Conservation (phyloP, 2,329 filamentous ascomycete species). For the Xylariales sp. region DNA sequence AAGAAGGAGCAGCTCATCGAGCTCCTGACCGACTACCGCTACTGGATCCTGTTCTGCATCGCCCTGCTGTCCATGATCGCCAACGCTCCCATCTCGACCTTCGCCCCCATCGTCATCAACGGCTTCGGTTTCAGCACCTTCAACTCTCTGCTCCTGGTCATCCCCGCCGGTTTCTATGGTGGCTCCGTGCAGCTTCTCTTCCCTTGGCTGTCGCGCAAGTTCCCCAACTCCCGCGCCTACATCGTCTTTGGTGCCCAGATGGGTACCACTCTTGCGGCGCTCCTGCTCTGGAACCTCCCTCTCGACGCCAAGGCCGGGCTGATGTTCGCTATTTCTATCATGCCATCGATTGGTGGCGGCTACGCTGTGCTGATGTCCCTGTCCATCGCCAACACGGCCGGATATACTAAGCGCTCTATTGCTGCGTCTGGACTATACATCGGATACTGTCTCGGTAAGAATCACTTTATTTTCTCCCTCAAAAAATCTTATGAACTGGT, state of each 20-base stretch:
- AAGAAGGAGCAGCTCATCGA: constrained; percentile 38
- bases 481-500: too few relatives aligned
- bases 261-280: constrained; percentile 33
- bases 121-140: constrained; percentile 38
- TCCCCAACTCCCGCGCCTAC: constrained; percentile 27
- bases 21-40: constrained; percentile 25
- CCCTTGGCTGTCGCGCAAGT: constrained; percentile 34
- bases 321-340: constrained; percentile 44
- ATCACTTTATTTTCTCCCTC: too few relatives aligned
- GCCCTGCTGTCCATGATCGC: constrained; percentile 35
- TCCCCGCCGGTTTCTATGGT: constrained; percentile 30
- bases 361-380: constrained; percentile 48
- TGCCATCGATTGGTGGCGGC: constrained; percentile 36
- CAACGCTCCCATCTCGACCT: constrained; percentile 39
- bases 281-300: constrained; percentile 40
- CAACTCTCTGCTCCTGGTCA: constrained; percentile 36
- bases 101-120: constrained; percentile 39
- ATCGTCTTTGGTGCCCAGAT: constrained; percentile 33
- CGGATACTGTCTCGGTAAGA: constrained; percentile 3
- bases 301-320: constrained; percentile 34
- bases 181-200: constrained; percentile 28
- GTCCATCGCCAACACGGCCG: constrained; percentile 35
- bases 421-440: neutral
- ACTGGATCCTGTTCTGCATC: constrained; percentile 35
- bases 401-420: constrained; percentile 1